Base-by-base conservation (phyloP, 768 basidiomycete genomes). In the Lactifluus volemus region DNA sequence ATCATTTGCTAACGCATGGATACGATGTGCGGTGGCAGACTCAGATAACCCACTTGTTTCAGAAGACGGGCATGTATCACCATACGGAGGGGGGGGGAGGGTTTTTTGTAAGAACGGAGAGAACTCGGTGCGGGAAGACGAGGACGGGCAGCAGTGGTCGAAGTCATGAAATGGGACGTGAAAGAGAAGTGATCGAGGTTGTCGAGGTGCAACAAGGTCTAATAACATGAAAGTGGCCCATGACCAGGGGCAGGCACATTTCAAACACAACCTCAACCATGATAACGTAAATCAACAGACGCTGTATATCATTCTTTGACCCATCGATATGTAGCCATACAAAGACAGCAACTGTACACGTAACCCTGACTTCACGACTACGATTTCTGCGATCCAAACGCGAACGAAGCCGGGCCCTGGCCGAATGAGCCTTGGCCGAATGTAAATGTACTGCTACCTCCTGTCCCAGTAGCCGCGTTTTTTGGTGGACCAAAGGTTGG, bases 1-100 rank as follows among this genome's bases (percentile, higher is more conserved):
- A 42, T 61, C 60, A n/a, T 60, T 58, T 36, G 61, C 41, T 32
- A 67, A 36, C 0, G 29, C 70, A 5, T 61, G 66, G 38, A 75
- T 67, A 57, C 67, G 66, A 52, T 72, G 74, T 21, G 73, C 70
- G 19, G 76, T 75, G 5, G 73, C 71, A 15, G 74, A 64, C 15
- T 49, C 61, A 3, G 61, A 53, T 1, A 53, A 36, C 15, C 9
- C 53, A 29, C 36, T 58, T 34, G 45, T 14, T 34, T 58, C 61
- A 42, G 52, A 47, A 36, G 56, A 53, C 11, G 45, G 7, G 7
- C 48, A 30, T 38, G 51, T 25, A 9, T 53, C 36, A 5, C 61
- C 56, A 8, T 62, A 62, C 14, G 61, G 56, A 15, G 61, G 61
- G 2, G 61, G 61, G 56, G 61, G 14, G 51, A 58, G 15, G 56